phyloP scores from a whole-genome alignment of 176 grass and related monocot genomes.

The Oryza brachyantha region DNA sequence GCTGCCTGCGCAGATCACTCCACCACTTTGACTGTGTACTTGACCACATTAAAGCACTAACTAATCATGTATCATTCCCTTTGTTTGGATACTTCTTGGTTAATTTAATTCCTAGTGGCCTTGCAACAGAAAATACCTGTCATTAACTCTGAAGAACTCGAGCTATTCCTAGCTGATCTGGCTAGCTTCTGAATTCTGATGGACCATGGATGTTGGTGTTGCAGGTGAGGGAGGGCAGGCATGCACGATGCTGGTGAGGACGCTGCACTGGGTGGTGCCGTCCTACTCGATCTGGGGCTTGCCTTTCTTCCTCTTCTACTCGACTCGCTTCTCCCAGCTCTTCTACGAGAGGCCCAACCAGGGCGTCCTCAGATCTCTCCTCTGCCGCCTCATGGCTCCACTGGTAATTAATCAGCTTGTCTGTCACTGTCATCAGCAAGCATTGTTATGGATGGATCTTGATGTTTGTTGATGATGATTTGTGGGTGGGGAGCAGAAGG shows the following conservation, averaged over 20 bases:
- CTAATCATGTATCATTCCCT: too few relatives aligned
- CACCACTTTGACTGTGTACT: neutral
- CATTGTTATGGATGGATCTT: too few relatives aligned
- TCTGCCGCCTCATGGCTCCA: conserved; percentile 64
- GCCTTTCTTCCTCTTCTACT: conserved; percentile 94
- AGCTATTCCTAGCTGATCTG: too few relatives aligned
- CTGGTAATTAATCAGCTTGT: too few relatives aligned
- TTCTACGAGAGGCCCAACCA: conserved; percentile 80
- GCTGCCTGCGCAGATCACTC: neutral
- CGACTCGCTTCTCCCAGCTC: conserved; percentile 81
- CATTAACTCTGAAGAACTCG: neutral
- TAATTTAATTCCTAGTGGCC: neutral
- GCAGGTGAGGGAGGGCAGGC: conserved; percentile 65
- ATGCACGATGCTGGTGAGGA: conserved; percentile 89
- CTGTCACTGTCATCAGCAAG: too few relatives aligned
- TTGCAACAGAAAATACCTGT: neutral
- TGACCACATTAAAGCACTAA: neutral
- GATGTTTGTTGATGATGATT: neutral
- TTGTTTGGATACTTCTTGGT: neutral
- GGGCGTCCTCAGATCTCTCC: conserved; percentile 57
- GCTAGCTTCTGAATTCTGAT: neutral
- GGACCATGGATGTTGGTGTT: neutral
- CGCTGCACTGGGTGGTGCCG: conserved; percentile 90
- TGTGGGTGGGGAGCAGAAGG: conserved; percentile 39
- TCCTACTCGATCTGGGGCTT: conserved; percentile 98